Conservation (phyloP, 495 filamentous ascomycete species). For the Annulohypoxylon bovei region DNA sequence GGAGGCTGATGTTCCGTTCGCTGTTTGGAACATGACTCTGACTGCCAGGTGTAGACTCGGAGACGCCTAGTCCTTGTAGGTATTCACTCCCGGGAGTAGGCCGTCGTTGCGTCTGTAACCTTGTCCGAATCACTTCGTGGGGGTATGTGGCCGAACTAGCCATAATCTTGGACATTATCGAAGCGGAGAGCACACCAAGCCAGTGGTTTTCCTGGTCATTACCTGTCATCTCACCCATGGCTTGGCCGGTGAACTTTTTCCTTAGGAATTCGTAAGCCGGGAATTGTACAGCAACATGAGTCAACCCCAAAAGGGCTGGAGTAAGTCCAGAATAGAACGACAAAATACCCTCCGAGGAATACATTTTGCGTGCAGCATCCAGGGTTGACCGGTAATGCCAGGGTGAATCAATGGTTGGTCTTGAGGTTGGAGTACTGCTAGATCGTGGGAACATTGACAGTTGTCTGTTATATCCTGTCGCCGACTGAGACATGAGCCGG, state of each 20-base stretch:
- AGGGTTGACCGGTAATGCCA: slow-evolving; percentile 90
- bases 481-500: slow-evolving; percentile 89
- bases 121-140: slow-evolving; percentile 92
- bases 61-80: slow-evolving; percentile 67
- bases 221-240: slow-evolving; percentile 71
- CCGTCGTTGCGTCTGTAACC: slow-evolving; percentile 86
- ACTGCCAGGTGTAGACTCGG: slow-evolving; percentile 39
- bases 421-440: slow-evolving; percentile 58
- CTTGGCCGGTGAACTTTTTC: slow-evolving; percentile 84
- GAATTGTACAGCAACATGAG: slow-evolving; percentile 98
- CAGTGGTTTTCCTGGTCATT: slow-evolving; percentile 53
- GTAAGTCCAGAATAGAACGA: slow-evolving; percentile 97
- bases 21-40: slow-evolving; percentile 40
- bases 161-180: slow-evolving; percentile 93
- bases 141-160: slow-evolving; percentile 97
- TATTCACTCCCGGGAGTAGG: slow-evolving; percentile 67
- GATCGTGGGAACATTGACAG: slow-evolving; percentile 55
- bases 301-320: slow-evolving; percentile 89
- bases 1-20: slow-evolving; percentile 37
- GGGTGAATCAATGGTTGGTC: slow-evolving; percentile 66
- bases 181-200: slow-evolving; percentile 82
- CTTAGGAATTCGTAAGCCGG: slow-evolving; percentile 95
- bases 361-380: slow-evolving; percentile 96
- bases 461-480: slow-evolving; percentile 46
- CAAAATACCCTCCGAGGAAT: slow-evolving; percentile 80